These are phyloP conservation scores for Saprolegnia diclina DNA, from an alignment of 352 stramenopile species.

Conservation along the genomic window DNA sequence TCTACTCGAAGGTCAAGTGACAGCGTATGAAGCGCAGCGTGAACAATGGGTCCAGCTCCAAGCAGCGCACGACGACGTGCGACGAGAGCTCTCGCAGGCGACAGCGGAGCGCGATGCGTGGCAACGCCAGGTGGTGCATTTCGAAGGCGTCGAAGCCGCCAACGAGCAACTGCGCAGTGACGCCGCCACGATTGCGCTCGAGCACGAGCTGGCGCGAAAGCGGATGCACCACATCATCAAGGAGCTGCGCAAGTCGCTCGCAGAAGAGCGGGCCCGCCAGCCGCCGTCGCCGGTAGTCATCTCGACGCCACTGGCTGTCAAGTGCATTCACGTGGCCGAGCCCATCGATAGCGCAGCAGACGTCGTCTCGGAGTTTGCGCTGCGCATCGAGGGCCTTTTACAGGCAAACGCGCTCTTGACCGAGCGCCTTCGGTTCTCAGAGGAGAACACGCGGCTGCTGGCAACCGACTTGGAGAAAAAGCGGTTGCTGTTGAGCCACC, in stretches of 20 bases:
- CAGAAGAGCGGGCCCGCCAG: background rate
- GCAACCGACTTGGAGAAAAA: conserved; percentile 13
- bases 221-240: conserved; percentile 26
- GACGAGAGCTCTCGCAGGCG: background rate
- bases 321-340: background rate
- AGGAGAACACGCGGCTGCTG: conserved; percentile 3
- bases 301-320: background rate
- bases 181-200: background rate
- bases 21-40: no score
- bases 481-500: conserved; percentile 2
- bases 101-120: conserved; percentile 2
- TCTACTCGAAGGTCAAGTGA: background rate
- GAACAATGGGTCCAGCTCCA: background rate
- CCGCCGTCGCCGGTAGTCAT: background rate
- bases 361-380: conserved; percentile 2
- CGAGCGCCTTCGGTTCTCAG: background rate
- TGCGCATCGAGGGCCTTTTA: conserved; percentile 5
- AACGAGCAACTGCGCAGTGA: background rate
- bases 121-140: background rate
- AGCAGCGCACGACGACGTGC: background rate
- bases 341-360: background rate
- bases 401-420: background rate
- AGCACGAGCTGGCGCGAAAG: background rate
- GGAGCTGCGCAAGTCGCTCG: conserved; percentile 10
- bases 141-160: background rate